Evolutionary conservation across 768 basidiomycete genomes (phyloP).

Genomic region (Dictyophora rubrovolvata): DNA sequence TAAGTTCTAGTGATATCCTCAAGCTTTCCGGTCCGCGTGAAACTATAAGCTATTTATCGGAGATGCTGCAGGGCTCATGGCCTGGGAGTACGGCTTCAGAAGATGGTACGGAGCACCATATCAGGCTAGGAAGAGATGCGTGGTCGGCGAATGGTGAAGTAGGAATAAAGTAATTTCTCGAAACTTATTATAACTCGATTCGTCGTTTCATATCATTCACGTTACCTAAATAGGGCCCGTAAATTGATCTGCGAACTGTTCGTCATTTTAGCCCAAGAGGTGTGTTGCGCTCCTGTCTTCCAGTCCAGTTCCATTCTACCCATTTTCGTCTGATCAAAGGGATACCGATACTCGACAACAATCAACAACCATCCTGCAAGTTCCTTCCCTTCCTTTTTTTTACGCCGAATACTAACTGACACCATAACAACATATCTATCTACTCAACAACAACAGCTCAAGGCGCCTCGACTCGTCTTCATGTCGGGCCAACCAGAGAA

Average conservation of each 20-base stretch:
- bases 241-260: conserved; percentile 53
- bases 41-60: not conserved
- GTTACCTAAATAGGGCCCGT: conserved; percentile 35
- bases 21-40: not conserved
- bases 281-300: conserved; percentile 10
- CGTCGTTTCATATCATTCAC: conserved; percentile 6
- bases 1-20: conserved; percentile 5
- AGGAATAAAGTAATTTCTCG: conserved; percentile 34
- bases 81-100: conserved; percentile 1
- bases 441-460: conserved; percentile 7
- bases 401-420: not conserved
- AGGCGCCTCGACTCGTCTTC: conserved; percentile 61
- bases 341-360: conserved; percentile 60
- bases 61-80: not conserved
- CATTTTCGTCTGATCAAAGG: conserved; percentile 30
- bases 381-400: conserved; percentile 6
- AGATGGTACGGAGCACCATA: conserved; percentile 8
- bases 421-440: too few relatives aligned
- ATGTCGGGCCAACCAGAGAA: conserved; percentile 38
- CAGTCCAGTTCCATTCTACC: conserved; percentile 2
- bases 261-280: conserved; percentile 37
- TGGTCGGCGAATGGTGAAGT: not conserved
- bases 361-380: conserved; percentile 46
- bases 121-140: conserved; percentile 7
- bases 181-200: not conserved